phyloP scores from a whole-genome alignment of 495 filamentous ascomycete genomes.

The Aeminium ludgeri region DNA sequence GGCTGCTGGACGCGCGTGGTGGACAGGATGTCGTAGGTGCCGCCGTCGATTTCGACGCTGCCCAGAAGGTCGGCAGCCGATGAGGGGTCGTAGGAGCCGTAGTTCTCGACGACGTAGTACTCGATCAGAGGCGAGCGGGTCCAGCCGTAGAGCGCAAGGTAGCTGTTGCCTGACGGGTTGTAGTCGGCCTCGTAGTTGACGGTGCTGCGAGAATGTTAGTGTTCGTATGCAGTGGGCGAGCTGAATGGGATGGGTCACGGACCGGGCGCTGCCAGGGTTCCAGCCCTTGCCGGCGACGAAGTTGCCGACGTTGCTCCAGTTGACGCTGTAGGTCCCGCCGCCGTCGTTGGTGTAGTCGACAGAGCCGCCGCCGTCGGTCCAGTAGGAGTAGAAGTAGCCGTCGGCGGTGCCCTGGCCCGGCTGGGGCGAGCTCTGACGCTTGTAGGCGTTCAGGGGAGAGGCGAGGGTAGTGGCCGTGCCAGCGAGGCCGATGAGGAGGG shows the following conservation, averaged over 20 bases:
- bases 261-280: constrained; percentile 2
- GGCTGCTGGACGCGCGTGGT: constrained; percentile 41
- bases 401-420: not conserved
- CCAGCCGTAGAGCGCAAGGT: constrained; percentile 47
- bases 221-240: too few relatives aligned
- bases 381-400: constrained; percentile 8
- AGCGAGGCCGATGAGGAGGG: not conserved
- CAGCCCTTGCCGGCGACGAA: constrained; percentile 11
- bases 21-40: constrained; percentile 47
- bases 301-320: constrained; percentile 8
- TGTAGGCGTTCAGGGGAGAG: not conserved
- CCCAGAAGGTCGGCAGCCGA: constrained; percentile 34
- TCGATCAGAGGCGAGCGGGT: constrained; percentile 39
- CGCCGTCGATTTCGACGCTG: constrained; percentile 40
- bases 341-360: constrained; percentile 10
- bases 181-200: constrained; percentile 34
- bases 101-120: constrained; percentile 44
- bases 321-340: constrained; percentile 7
- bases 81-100: constrained; percentile 39
- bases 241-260: not conserved
- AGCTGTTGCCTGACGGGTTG: constrained; percentile 32
- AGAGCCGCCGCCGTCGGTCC: constrained; percentile 8
- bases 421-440: not conserved
- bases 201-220: constrained; percentile 6
- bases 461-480: not conserved